Conservation (phyloP, 768 basidiomycete genomes). For the Leccinum disarticulatum region DNA sequence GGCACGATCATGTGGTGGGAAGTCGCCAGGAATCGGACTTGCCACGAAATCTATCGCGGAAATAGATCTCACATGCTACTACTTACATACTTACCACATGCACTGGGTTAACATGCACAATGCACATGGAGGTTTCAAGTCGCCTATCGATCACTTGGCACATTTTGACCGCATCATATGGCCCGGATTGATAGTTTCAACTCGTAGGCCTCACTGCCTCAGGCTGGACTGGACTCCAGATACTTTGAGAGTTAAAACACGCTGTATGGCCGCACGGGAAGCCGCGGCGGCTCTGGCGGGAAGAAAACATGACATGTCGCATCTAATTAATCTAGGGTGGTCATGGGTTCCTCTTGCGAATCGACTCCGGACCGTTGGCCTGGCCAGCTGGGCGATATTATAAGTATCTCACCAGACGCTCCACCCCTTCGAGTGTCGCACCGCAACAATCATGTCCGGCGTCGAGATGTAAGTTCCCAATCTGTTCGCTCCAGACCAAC, state of each 20-base stretch:
- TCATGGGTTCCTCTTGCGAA: slow-evolving; percentile 19
- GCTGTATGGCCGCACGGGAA: slow-evolving; percentile 6
- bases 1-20: too few relatives aligned
- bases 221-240: background rate
- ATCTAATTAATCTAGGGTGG: slow-evolving; percentile 8
- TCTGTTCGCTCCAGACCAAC: background rate
- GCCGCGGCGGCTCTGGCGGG: slow-evolving; percentile 12
- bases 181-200: background rate
- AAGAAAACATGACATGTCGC: background rate
- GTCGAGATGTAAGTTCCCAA: slow-evolving; percentile 57
- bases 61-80: too few relatives aligned
- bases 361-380: slow-evolving; percentile 10
- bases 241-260: too few relatives aligned
- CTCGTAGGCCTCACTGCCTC: background rate
- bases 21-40: too few relatives aligned
- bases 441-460: slow-evolving; percentile 46
- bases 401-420: slow-evolving; percentile 13
- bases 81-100: too few relatives aligned
- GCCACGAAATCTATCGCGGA: too few relatives aligned
- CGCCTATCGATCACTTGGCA: background rate
- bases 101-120: too few relatives aligned
- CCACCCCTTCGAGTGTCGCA: background rate
- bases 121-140: background rate
- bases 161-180: background rate
- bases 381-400: background rate